Evolutionary conservation across 352 stramenopile genomes (phyloP).

Genomic region (Pythium rishiriense): DNA sequence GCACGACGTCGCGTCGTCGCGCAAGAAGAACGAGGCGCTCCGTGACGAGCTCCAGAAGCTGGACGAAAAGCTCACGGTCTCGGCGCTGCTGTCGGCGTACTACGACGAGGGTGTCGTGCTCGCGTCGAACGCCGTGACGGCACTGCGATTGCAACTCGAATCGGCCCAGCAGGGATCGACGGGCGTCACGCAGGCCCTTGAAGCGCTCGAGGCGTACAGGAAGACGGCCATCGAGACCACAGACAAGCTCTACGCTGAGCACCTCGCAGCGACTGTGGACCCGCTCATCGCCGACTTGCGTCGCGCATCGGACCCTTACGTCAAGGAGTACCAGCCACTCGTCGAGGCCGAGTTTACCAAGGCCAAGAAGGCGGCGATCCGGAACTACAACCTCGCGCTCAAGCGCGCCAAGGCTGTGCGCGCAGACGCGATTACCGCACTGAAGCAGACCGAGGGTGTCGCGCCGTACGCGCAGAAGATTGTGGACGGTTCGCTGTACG

Average conservation of each 20-base stretch:
- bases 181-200: conserved; percentile 53
- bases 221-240: conserved; percentile 44
- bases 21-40: conserved; percentile 69
- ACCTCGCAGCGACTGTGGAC: conserved; percentile 64
- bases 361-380: conserved; percentile 35
- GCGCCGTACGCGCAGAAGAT: conserved; percentile 64
- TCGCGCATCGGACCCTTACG: conserved; percentile 47
- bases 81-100: conserved; percentile 70
- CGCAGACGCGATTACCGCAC: conserved; percentile 47
- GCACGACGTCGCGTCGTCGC: conserved; percentile 43
- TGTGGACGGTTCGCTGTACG: conserved; percentile 54
- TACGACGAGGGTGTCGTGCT: conserved; percentile 77
- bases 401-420: conserved; percentile 46
- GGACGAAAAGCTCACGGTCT: conserved; percentile 64
- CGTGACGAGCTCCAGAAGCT: conserved; percentile 48
- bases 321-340: conserved; percentile 56
- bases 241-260: conserved; percentile 65
- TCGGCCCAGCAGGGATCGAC: conserved; percentile 47
- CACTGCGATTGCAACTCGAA: conserved; percentile 38
- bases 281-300: conserved; percentile 59
- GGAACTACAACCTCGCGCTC: conserved; percentile 48
- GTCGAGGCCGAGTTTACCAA: conserved; percentile 47
- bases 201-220: conserved; percentile 46
- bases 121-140: conserved; percentile 35
- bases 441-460: conserved; percentile 64